A percentile compares a stretch with the other conserved stretches of the same genome.
Evolutionary conservation across 176 grass and related monocot genomes (phyloP).

Genomic region (Phoenix dactylifera): DNA sequence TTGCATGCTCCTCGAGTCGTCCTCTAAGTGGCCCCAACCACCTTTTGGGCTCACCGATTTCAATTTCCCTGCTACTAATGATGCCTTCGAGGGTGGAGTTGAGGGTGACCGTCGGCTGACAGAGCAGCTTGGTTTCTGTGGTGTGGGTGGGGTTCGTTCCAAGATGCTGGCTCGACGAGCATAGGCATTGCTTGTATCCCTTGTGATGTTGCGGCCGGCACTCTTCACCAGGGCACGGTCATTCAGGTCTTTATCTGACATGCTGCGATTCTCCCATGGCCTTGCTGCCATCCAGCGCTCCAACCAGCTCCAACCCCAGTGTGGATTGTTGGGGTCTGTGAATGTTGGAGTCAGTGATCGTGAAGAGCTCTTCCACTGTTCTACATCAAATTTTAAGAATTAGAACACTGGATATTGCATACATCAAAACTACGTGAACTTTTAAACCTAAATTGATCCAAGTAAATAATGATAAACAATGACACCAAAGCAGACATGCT

Average conservation of each 20-base stretch:
- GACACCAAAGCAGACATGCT: no score
- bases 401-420: no score
- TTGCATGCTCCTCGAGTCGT: constrained; percentile 71
- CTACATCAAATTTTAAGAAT: neutral
- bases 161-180: constrained; percentile 17
- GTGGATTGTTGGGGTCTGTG: constrained; percentile 69
- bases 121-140: constrained; percentile 47
- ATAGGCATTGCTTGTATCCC: constrained; percentile 6
- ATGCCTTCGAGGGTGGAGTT: constrained; percentile 49
- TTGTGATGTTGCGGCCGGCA: neutral
- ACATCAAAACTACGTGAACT: no score
- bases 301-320: constrained; percentile 99
- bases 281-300: constrained; percentile 81
- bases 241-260: constrained; percentile 47
- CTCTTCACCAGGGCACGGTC: constrained; percentile 21
- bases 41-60: constrained; percentile 57
- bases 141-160: constrained; percentile 36
- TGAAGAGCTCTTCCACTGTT: constrained; percentile 72
- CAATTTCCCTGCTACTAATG: constrained; percentile 31
- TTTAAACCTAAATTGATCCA: no score
- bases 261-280: constrained; percentile 46
- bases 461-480: no score
- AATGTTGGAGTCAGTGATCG: constrained; percentile 43
- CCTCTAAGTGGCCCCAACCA: constrained; percentile 45
- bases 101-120: constrained; percentile 51